Base-by-base conservation (phyloP, 1,139 yeast genomes). In the Pichia cactophila region DNA sequence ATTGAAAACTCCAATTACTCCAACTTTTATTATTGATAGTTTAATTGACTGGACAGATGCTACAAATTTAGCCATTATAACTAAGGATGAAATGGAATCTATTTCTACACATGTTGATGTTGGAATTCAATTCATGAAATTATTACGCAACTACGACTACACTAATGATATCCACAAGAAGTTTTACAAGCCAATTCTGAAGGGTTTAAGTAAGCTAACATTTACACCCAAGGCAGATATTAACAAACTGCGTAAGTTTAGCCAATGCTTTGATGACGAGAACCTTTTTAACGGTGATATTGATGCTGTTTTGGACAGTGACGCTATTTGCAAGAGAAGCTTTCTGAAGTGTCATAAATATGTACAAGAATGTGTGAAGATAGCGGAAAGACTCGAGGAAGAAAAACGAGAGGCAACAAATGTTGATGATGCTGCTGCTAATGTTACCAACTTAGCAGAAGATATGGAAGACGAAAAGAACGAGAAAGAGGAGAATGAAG, bases 31-130 rank as follows among this genome's bases (percentile, higher is more conserved):
- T 1, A 68, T 86, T 29, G 90, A 85, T 56, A 96, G 87, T 61
- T 67, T 90, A 44, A 71, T 86, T 29, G 81, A 83, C 58, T 87
- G 96, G 96, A 85, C 96, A 38, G 94, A 89, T 64, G 95, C 96
- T 0, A 68, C 69, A 42, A 81, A 83, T 57, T 69, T 86, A 11
- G 90, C 82, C 3, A 77, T 78, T 50, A 66, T 71, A 45, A 63
- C 70, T 1, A 72, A 72, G 11, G 76, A 68, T 3, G 73, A 69
- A 3, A 62, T 71, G 17, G 61, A 62, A 6, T 62, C 61, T 17
- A 77, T 80, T 33, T 66, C 75, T 9, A 69, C 78, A 5, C 95
- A 85, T 57, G 64, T 81, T 8, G 74, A 74, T 60, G 79, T 85
- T 55, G 79, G 81, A 1, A 66, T 74, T 37, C 81, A 80, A 41